A percentile compares a stretch with the other conserved stretches of the same genome.
Conservation (phyloP, 805 yeast genomes). For the Zygotorulaspora danielsina region DNA sequence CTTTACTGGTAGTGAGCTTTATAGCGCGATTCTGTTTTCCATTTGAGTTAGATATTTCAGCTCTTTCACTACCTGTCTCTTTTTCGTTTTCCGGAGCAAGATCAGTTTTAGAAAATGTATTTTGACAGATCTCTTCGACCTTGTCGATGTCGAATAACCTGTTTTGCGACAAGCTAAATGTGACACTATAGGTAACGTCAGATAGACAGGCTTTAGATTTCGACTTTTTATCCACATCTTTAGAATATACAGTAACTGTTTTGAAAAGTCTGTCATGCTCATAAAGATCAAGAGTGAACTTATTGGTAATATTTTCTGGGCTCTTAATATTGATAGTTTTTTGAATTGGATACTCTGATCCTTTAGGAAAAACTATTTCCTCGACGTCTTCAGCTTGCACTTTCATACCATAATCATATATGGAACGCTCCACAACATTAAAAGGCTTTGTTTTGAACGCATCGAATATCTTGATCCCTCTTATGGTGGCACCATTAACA, state of each 20-base stretch:
- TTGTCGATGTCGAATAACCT: constrained; percentile 46
- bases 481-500: constrained; percentile 81
- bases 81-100: constrained; percentile 29
- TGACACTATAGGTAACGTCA: constrained; percentile 39
- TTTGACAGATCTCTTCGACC: constrained; percentile 45
- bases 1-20: constrained; percentile 23
- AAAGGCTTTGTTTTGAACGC: constrained; percentile 59
- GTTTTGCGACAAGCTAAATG: constrained; percentile 45
- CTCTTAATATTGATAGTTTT: constrained; percentile 36
- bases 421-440: constrained; percentile 51
- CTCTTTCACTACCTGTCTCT: constrained; percentile 15
- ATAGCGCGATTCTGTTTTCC: constrained; percentile 2
- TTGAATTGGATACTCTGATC: constrained; percentile 38
- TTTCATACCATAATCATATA: constrained; percentile 44
- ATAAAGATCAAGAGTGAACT: constrained; percentile 35
- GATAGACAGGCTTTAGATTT: constrained; percentile 38
- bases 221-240: constrained; percentile 32
- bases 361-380: constrained; percentile 44
- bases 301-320: constrained; percentile 29
- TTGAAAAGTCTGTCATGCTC: constrained; percentile 24
- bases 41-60: not conserved
- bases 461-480: constrained; percentile 72
- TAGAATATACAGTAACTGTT: constrained; percentile 14
- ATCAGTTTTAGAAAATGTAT: constrained; percentile 7
- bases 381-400: constrained; percentile 29